Evolutionary conservation across 2,329 filamentous ascomycete genomes (phyloP).

Genomic region (Colletotrichum falcatum): DNA sequence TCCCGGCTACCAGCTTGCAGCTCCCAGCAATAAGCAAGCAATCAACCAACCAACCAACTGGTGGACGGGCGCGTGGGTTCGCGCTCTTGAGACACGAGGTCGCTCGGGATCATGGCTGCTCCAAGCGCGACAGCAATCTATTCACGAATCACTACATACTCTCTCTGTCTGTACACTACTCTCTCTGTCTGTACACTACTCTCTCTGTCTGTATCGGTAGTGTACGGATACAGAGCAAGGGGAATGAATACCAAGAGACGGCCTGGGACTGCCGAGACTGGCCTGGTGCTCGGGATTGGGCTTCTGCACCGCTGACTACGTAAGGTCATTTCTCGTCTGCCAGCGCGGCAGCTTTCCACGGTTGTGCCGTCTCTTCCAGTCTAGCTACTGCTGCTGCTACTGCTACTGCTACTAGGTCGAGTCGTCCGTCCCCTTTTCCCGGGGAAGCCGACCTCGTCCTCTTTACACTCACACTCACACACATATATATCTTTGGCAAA

Average conservation of each 20-base stretch:
- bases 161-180: neutral
- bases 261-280: neutral
- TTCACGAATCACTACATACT: too few species aligned
- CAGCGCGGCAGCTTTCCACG: constrained; percentile 10
- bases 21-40: neutral
- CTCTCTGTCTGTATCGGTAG: too few species aligned
- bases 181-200: too few species aligned
- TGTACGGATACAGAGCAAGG: neutral
- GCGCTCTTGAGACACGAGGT: too few species aligned
- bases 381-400: too few species aligned
- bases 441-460: neutral
- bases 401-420: too few species aligned
- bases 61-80: too few species aligned
- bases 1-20: too few species aligned
- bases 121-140: too few species aligned
- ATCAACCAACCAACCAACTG: too few species aligned
- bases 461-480: too few species aligned
- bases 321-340: constrained; percentile 1
- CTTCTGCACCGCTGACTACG: constrained; percentile 4
- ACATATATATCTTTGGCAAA: neutral
- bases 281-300: constrained; percentile 1
- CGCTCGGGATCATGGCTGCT: too few species aligned
- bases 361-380: constrained; percentile 17
- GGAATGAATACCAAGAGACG: neutral
- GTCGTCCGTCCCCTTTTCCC: neutral